Evolutionary conservation across 2,329 filamentous ascomycete genomes (phyloP).

Genomic region (Botryosphaeria agaves): DNA sequence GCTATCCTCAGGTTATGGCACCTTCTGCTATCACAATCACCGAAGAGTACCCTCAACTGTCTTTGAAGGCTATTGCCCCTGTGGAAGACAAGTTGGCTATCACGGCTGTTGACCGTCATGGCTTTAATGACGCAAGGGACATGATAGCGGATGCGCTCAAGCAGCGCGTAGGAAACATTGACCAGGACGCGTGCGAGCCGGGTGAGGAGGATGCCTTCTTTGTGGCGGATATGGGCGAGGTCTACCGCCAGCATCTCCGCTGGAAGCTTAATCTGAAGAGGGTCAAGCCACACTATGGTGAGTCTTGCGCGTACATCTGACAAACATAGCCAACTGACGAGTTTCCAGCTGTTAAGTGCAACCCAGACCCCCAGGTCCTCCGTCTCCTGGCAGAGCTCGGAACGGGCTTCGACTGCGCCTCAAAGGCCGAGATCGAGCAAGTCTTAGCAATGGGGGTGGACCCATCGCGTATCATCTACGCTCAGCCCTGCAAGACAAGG

Average conservation of each 20-base stretch:
- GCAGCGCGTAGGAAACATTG: conserved; percentile 65
- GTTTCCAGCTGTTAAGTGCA: conserved; percentile 80
- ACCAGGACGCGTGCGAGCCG: conserved; percentile 73
- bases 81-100: conserved; percentile 4
- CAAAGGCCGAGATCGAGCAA: conserved; percentile 91
- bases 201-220: conserved; percentile 98
- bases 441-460: conserved; percentile 69
- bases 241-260: conserved; percentile 95
- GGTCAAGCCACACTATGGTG: conserved; percentile 93
- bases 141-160: conserved; percentile 78
- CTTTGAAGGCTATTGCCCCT: conserved; percentile 2
- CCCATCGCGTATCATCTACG: conserved; percentile 90
- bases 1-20: conserved; percentile 61
- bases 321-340: not conserved
- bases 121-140: conserved; percentile 45
- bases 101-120: conserved; percentile 25
- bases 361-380: conserved; percentile 80
- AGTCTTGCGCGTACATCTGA: conserved; percentile 15
- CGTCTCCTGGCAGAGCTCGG: conserved; percentile 75
- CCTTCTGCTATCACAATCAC: conserved; percentile 43
- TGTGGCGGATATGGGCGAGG: conserved; percentile 91
- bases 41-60: conserved; percentile 6
- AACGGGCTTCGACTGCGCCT: conserved; percentile 95
- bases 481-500: conserved; percentile 98
- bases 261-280: conserved; percentile 91